Evolutionary conservation across 352 stramenopile genomes (phyloP), one percentile per base, ranked within the genome.

Genomic region (Pythium aquatile): DNA sequence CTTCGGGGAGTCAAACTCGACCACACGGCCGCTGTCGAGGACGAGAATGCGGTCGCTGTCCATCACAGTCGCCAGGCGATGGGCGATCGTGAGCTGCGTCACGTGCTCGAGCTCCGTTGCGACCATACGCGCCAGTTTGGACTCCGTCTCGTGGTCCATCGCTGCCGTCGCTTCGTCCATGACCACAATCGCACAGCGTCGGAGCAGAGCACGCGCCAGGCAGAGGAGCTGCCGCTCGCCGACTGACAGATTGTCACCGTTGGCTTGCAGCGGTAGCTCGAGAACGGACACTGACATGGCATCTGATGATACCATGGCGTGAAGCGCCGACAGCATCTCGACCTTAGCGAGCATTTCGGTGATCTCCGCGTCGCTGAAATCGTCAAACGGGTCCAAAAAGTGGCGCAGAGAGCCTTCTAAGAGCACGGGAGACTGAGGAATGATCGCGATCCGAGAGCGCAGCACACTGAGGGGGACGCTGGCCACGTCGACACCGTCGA

Each of bases 151-250:
- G 49, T 69, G 60, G 52, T 90, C 82, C 33, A 90, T 84, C 20
- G 77, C 80, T 16, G 82, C 79, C 1, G 93, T 98, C 1, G 94
- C 94, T 76, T 99, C 96, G 62, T 99, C 96, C 75, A 98, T 90
- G 2, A 98, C 68, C 20, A 99, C 67, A 33, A 98, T 90, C 9
- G 37, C 20, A 40, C 83, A 87, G 26, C 92, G 76, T 6, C 77
- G 73, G 3, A 98, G 67, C 44, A 98, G 68, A 8, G 94, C 94
- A 47, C 96, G 73, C 29, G 85, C 96, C 54, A 99, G 74, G 64
- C 91, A 97, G 8, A 99, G 58, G n/a, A 98, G 68, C 17, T 87
- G 96, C 0, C 96, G 78, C 75, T 99, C 92, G 3, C 94, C 97
- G 13, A 97, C 88, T 58, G 74, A 94, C 57, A 97, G 98, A 74